Conservation (phyloP, 352 stramenopile species). For the Phytophthora lateralis region DNA sequence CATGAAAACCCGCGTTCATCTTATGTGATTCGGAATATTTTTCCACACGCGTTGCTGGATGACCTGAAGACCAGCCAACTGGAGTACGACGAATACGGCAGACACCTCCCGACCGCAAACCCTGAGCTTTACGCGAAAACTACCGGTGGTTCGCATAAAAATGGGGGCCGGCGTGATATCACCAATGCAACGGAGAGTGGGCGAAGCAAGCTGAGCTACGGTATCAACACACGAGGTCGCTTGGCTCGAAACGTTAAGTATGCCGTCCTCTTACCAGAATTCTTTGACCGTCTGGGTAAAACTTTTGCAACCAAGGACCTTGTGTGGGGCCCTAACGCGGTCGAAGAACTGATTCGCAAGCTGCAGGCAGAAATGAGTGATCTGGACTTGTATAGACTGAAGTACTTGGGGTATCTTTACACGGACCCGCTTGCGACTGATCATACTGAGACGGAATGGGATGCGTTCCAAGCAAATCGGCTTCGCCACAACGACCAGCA, state of each 20-base stretch:
- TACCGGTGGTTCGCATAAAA: conserved; percentile 51
- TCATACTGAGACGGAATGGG: conserved; percentile 53
- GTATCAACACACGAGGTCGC: conserved; percentile 74
- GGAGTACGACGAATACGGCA: conserved; percentile 88
- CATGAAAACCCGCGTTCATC: conserved; percentile 88
- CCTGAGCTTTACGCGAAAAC: conserved; percentile 49
- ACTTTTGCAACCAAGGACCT: conserved; percentile 81
- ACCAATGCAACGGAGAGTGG: conserved; percentile 76
- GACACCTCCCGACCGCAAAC: conserved; percentile 61
- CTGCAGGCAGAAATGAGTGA: conserved; percentile 74
- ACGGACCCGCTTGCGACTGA: conserved; percentile 77
- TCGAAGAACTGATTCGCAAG: conserved; percentile 79
- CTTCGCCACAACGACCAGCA: conserved; percentile 35
- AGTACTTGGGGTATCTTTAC: conserved; percentile 84
- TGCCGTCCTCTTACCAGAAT: conserved; percentile 84
- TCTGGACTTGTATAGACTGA: conserved; percentile 79
- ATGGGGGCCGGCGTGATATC: conserved; percentile 50
- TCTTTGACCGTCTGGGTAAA: conserved; percentile 85
- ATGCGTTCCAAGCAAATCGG: conserved; percentile 31
- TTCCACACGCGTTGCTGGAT: conserved; percentile 81
- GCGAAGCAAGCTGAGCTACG: conserved; percentile 70
- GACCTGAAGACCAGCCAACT: conserved; percentile 74
- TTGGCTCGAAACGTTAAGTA: conserved; percentile 82
- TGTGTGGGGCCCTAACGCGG: conserved; percentile 71
- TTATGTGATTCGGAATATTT: conserved; percentile 83